Evolutionary conservation across 768 basidiomycete species (phyloP).

Genomic region (Leccinum longicurvipes): DNA sequence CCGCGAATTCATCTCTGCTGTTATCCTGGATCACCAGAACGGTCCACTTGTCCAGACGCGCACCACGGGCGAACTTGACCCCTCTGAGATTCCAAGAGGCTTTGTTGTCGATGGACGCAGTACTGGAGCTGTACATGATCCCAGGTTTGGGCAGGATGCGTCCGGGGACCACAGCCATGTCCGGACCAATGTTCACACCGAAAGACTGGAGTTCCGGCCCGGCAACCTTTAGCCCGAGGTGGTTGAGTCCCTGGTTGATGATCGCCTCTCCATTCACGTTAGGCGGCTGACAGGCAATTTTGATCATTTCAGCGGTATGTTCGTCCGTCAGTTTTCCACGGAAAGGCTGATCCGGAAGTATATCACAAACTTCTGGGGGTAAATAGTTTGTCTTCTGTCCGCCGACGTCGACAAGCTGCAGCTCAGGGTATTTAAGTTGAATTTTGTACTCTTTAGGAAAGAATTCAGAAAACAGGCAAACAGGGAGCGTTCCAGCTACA

Average conservation of each 20-base stretch:
- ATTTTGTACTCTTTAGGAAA: constrained; percentile 41
- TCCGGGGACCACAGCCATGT: constrained; percentile 56
- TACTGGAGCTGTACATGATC: constrained; percentile 36
- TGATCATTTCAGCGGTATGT: constrained; percentile 52
- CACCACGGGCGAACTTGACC: constrained; percentile 59
- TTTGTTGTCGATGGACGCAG: constrained; percentile 37
- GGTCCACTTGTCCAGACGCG: constrained; percentile 56
- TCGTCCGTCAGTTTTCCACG: constrained; percentile 53
- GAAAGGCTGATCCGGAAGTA: constrained; percentile 40
- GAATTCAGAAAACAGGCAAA: background rate
- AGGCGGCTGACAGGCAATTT: constrained; percentile 45
- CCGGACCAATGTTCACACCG: constrained; percentile 41
- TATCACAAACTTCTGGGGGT: constrained; percentile 48
- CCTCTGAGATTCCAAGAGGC: constrained; percentile 55
- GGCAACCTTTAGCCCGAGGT: constrained; percentile 39
- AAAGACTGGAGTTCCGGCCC: constrained; percentile 39
- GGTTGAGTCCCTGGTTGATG: constrained; percentile 38
- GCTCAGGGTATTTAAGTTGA: constrained; percentile 34
- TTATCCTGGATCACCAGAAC: constrained; percentile 67
- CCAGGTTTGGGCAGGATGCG: constrained; percentile 45
- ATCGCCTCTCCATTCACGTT: constrained; percentile 48
- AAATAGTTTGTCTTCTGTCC: constrained; percentile 40
- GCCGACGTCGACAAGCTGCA: constrained; percentile 50
- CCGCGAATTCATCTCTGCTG: constrained; percentile 55
- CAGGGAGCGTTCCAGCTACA: background rate